phyloP scores from a whole-genome alignment of 371 early-diverging fungal species.

The Massospora cicadina region DNA sequence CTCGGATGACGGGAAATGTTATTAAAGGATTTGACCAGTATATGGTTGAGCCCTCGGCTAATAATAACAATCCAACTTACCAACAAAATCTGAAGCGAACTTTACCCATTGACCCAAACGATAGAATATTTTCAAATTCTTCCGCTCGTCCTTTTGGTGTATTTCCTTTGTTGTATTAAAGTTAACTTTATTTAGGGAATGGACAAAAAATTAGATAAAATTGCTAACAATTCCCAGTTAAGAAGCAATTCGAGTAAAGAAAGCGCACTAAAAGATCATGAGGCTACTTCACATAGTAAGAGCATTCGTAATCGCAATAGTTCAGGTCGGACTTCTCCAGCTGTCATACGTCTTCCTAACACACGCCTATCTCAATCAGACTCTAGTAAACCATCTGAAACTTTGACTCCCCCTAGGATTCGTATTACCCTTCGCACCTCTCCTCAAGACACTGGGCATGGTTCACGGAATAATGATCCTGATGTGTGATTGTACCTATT shows the following conservation, averaged over 20 bases:
- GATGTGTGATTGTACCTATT: too few species aligned
- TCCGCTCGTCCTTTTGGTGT: background rate
- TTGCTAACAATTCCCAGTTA: background rate
- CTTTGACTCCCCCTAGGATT: background rate
- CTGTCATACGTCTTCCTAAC: background rate
- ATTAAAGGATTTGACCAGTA: constrained; percentile 9
- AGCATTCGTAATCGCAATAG: background rate
- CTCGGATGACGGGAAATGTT: constrained; percentile 4
- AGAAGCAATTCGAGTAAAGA: too few species aligned
- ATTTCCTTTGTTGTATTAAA: background rate
- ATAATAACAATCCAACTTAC: background rate
- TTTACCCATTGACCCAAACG: constrained; percentile 1
- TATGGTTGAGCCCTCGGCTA: background rate
- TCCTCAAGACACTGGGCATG: too few species aligned
- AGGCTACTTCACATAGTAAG: background rate
- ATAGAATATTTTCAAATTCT: constrained; percentile 5
- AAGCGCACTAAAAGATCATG: background rate
- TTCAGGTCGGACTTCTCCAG: background rate
- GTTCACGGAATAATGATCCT: too few species aligned
- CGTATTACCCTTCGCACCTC: background rate
- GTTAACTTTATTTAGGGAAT: constrained; percentile 1
- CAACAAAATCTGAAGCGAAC: background rate
- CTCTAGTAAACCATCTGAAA: background rate
- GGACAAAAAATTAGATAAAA: background rate
- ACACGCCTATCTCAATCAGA: background rate